Evolutionary conservation across 257 asterid genomes (phyloP).

Genomic region (Galeopsis tetrahit): DNA sequence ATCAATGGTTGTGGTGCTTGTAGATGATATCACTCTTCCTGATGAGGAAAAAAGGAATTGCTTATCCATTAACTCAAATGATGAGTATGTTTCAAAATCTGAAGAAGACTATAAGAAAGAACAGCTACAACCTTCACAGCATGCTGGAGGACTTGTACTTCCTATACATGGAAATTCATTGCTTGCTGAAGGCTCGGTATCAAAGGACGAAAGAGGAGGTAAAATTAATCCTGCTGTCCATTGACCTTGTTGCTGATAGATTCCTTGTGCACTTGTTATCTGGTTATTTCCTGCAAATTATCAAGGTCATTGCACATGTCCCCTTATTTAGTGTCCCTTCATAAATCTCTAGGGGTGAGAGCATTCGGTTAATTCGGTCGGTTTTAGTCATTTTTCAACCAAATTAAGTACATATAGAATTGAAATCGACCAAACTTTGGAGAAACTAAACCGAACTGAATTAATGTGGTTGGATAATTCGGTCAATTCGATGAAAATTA

Average conservation of each 20-base stretch:
- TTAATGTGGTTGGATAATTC: too few species aligned
- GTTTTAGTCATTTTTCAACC: too few species aligned
- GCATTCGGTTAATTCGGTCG: too few species aligned
- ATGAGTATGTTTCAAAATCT: conserved; percentile 40
- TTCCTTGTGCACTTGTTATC: conserved; percentile 10
- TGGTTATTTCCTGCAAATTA: conserved; percentile 15
- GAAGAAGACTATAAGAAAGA: conserved; percentile 43
- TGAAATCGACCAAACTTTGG: too few species aligned
- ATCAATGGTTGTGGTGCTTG: conserved; percentile 38
- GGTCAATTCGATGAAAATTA: too few species aligned
- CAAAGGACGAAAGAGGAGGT: conserved; percentile 56
- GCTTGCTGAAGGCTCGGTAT: conserved; percentile 34
- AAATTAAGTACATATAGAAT: too few species aligned
- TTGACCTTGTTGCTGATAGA: conserved; percentile 17
- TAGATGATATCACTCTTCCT: conserved; percentile 88
- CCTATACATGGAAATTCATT: conserved; percentile 31
- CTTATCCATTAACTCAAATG: conserved; percentile 36
- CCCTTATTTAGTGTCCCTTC: conserved; percentile 7
- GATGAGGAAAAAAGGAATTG: conserved; percentile 49
- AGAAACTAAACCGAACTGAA: too few species aligned
- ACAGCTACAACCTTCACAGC: conserved; percentile 35
- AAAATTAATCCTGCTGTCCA: conserved; percentile 34
- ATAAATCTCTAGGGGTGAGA: background rate
- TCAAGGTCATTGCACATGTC: conserved; percentile 12
- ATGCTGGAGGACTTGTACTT: conserved; percentile 37